Evolutionary conservation across 139 green algal genomes (phyloP), one percentile per base, ranked within the genome.

Genomic region (Chlorella sp.): DNA sequence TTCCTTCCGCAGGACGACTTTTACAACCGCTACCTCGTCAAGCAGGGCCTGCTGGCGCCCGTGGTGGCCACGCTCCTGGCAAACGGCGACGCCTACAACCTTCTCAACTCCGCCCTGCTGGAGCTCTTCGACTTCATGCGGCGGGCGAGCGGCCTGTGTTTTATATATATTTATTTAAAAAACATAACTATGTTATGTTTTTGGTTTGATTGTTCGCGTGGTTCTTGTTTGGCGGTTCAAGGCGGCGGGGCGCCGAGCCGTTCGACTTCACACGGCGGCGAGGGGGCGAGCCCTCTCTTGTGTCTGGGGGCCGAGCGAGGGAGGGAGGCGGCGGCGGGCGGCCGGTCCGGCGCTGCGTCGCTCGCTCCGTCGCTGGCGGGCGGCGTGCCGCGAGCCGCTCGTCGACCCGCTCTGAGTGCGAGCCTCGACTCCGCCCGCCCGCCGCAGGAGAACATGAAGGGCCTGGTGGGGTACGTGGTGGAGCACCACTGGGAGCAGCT

Each of bases 1-100:
- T 9, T 29, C 46, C 43, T 65, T 40, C 55, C 25, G 48, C 80
- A 85, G 68, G 92, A 97, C 67, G 90, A 94, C 33, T 97, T 96
- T 55, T 97, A 97, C 84, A 77, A 92, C 74, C 82, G 84, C 48
- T 92, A 95, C 69, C 67, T 83, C 25, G 67, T 93, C 1, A 91
- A 91, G 59, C 88, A 96, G 70, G 87, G 92, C 67, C 70, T 97
- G 43, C 84, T 99, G 73, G 91, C 90, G 53, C 91, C 89, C 4
- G 72, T 99, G 51, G 85, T 98, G 60, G 67, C 79, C 3, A 85
- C 79, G 2, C 98, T 98, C 73, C 79, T 95, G 29, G 79, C 80
- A 14, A 98, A 98, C 71, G 92, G 93, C 51, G 67, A 87, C 4
- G 79, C 84, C 33, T 87, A 88, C 50, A 87, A 79, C 70, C 66